Evolutionary conservation across 1,284 basidiomycete genomes (phyloP).

Genomic region (Tremellales sp.): DNA sequence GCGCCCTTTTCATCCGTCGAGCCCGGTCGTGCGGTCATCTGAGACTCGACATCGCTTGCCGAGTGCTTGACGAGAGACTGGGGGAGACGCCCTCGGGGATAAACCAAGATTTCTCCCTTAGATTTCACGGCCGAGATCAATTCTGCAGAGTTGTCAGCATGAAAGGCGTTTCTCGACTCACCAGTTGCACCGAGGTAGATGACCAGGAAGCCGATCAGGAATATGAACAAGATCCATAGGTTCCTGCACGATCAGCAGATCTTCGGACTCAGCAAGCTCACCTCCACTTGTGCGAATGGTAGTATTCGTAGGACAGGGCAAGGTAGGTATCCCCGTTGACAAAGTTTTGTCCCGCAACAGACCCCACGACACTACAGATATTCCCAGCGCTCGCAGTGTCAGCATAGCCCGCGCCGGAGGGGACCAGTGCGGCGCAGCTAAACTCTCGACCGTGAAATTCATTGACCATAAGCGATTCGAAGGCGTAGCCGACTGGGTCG

Average conservation of each 20-base stretch:
- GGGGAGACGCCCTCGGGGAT: conserved; percentile 50
- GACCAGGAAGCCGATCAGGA: conserved; percentile 53
- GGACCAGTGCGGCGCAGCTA: conserved; percentile 44
- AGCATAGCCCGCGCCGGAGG: conserved; percentile 42
- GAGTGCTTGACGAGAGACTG: conserved; percentile 21
- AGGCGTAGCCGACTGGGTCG: conserved; percentile 47
- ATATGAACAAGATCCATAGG: conserved; percentile 57
- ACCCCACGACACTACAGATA: conserved; percentile 51
- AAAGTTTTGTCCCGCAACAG: conserved; percentile 30
- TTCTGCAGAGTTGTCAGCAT: conserved; percentile 33
- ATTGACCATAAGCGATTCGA: conserved; percentile 53
- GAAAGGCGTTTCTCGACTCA: conserved; percentile 10
- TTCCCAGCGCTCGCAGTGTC: conserved; percentile 28
- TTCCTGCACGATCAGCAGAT: conserved; percentile 48
- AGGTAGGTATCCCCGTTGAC: conserved; percentile 57
- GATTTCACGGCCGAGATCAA: conserved; percentile 51
- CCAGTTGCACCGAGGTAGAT: conserved; percentile 56
- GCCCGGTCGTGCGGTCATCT: conserved; percentile 6
- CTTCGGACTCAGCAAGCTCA: conserved; percentile 6
- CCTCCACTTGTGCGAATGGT: conserved; percentile 63
- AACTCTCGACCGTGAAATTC: conserved; percentile 50
- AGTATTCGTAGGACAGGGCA: conserved; percentile 60
- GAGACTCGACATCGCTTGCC: conserved; percentile 24
- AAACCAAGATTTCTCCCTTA: conserved; percentile 55
- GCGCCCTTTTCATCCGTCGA: conserved; percentile 17